Evolutionary conservation across 306 rosid species (phyloP), one percentile per base, ranked within the genome.

Genomic region (Vigna angularis): DNA sequence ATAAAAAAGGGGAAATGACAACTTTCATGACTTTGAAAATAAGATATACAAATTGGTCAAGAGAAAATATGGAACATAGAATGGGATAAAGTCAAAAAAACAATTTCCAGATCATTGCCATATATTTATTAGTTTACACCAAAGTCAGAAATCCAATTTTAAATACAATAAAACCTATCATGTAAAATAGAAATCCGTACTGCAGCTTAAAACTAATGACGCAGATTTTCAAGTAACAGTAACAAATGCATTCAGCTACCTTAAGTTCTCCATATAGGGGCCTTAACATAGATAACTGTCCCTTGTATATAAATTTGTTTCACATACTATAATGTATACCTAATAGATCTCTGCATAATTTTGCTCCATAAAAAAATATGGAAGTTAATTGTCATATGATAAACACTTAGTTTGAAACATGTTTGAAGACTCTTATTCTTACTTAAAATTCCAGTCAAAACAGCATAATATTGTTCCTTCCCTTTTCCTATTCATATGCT

Each of bases 1-100:
- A 34, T 5, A 10, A 15, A 24, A 45, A 55, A 5, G 40, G 40
- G 22, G 50, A 26, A 44, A 16, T 16, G 20, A 28, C 17, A 74
- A 44, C 30, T 74, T 61, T 48, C 38, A 28, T n/a, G 44, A 40
- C 67, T 38, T 73, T 38, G 55, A 61, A 74, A 56, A 5, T 9
- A 61, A 15, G 45, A 61, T 42, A 42, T 9, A 58, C 9, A 22
- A 57, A 40, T 24, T 40, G 10, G 44, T 14, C 8, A 22, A 38
- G 18, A 40, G 42, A 42, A 24, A 49, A 49, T 26, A 57, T 24
- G 8, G 67, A 55, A 56, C 1, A 42, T 2, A 44, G 48, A 17
- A 57, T 22, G 15, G 67, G 13, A 22, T 24, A 38, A 55, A 56
- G 52, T 72, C 38, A 9, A 38, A 4, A 22, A 55, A 53, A 73